Base-by-base conservation (phyloP, 83 land plant genomes). In the Diphasiastrum complanatum region DNA sequence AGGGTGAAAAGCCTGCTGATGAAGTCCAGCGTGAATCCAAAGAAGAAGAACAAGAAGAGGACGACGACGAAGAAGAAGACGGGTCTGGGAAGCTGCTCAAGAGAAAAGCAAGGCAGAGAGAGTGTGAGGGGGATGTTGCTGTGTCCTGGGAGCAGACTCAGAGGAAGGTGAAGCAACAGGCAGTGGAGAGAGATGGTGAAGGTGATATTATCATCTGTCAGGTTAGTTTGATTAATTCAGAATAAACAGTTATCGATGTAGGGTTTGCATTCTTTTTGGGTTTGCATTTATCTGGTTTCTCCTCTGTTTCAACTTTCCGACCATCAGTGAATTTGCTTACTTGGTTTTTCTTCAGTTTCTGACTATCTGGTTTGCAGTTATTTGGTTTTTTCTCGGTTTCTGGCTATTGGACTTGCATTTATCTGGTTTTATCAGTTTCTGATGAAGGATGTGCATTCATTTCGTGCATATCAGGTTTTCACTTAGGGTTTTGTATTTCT, bases 61-160 rank as follows among this genome's bases (percentile, higher is more conserved):
- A 58, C 20, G 52, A 33, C 0, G 71, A 68, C 29, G 71, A 68
- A 36, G 66, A 68, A 61, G 53, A 58, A 25, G 41, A 3, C 0
- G 67, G 20, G 20, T 33, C 31, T 28, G 40, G 32, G 0, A 35
- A 30, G 35, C 43, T 16, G 8, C 12, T 16, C 34, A 61, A 61
- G 64, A 45, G 34, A 31, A 1, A 40, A 27, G 46, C 28, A 2
- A 45, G 29, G 29, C 50, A 40, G 34, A 25, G 19, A 20, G 71
- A 68, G 5, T 67, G 48, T 11, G 52, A 68, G 31, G 71, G 53
- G 8, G 48, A 60, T 27, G 2, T 40, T 25, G 47, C 25, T 33
- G 46, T 68, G 16, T 66, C 63, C 23, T 32, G 54, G 69, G 69
- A 50, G 25, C 25, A 16, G 12, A 8, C 59, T 35, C 20, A 27